A percentile compares a stretch with the other conserved stretches of the same genome.
Conservation (phyloP, 208 protist genomes). For the Wallacemonas sp. region DNA sequence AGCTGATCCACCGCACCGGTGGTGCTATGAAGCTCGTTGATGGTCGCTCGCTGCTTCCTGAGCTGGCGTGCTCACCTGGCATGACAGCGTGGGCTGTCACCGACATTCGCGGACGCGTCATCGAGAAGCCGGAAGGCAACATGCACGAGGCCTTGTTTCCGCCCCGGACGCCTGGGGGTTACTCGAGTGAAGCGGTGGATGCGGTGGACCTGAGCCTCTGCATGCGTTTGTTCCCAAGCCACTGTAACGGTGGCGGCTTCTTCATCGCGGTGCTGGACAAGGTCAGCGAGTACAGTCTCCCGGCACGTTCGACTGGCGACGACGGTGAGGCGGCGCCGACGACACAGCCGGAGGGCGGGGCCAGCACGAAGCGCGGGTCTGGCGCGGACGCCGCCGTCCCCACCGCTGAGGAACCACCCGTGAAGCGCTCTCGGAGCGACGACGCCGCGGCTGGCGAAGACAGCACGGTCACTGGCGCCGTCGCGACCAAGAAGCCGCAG, state of each 20-base stretch:
- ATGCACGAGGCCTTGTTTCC: constrained; percentile 77
- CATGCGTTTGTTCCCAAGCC: constrained; percentile 93
- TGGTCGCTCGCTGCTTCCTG: constrained; percentile 69
- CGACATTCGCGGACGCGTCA: constrained; percentile 51
- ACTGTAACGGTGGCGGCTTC: constrained; percentile 96
- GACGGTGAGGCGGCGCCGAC: not conserved
- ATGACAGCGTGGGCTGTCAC: constrained; percentile 87
- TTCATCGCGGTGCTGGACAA: constrained; percentile 96
- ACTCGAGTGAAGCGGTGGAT: constrained; percentile 51
- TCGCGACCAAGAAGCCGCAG: constrained; percentile 3
- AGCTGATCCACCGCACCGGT: constrained; percentile 76
- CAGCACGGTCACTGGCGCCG: not conserved
- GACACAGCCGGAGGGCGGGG: too few relatives aligned
- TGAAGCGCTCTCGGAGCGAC: constrained; percentile 15
- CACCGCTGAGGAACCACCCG: not conserved
- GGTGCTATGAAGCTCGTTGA: constrained; percentile 91
- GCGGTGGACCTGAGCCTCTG: constrained; percentile 82
- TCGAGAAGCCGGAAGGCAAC: constrained; percentile 30
- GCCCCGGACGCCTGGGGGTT: constrained; percentile 70
- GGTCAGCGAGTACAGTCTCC: constrained; percentile 58
- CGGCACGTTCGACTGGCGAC: constrained; percentile 16
- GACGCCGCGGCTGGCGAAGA: not conserved
- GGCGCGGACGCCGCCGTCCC: constrained; percentile 3
- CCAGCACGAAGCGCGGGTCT: too few relatives aligned
- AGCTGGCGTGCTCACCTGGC: constrained; percentile 65